Evolutionary conservation across 345 rosid genomes (phyloP), one percentile per base, ranked within the genome.

Genomic region (Pistacia vera): DNA sequence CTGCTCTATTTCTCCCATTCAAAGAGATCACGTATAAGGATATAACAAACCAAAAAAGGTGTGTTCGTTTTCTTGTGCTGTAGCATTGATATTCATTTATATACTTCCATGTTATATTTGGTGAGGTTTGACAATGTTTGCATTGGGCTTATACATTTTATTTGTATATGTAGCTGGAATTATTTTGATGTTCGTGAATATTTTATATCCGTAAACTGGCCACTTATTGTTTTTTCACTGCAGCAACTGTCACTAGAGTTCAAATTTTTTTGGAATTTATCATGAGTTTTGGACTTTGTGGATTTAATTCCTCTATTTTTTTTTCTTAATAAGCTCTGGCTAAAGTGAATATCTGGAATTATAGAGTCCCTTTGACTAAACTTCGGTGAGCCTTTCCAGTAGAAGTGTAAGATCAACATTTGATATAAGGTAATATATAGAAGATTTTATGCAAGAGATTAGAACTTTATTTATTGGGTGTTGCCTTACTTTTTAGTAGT

Each of bases 1-100:
- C 97, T 68, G 93, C 99, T 66, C 77, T 95, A 58, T 95, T 95
- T 88, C 90, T 92, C 71, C 97, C 98, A 35, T 79, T 93, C 52
- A 84, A 92, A 77, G 71, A 83, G 72, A 81, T 78, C 52, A 66
- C 81, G 33, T 92, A 89, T 77, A 77, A 75, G 83, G 93, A 90
- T 82, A 90, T 82, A 79, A 76, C 35, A 95, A 93, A 82, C 87
- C 87, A 35, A 93, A 88, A 88, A 79, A 72, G 97, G 99, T 95
- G 76, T 30, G 49, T 11, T 49, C 2, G 20, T 64, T 44, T 33
- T 70, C 30, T 77, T 63, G 20, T 41, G 14, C 49, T 38, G 30
- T 46, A 30, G n/a, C 58, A 63, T 74, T 62, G 35, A 7, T 73
- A 52, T 54, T 35, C 49, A 51, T 51, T 44, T 63, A 11, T 63